Evolutionary conservation across 2,329 filamentous ascomycete species (phyloP).

Genomic region (Colletotrichum liaoningense): DNA sequence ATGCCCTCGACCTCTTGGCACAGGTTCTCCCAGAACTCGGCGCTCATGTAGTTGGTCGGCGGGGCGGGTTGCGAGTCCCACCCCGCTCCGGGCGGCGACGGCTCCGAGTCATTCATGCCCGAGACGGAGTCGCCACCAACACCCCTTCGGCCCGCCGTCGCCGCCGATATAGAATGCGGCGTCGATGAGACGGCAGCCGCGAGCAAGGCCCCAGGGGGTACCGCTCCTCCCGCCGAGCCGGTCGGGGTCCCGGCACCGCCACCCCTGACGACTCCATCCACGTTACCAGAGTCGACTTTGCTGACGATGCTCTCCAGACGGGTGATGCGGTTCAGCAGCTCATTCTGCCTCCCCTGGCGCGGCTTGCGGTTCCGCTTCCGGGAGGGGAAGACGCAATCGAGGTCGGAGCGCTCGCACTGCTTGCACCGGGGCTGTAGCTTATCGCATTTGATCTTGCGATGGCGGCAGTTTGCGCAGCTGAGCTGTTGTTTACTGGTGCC

Average conservation of each 20-base stretch:
- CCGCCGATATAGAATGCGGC: slow-evolving; percentile 1
- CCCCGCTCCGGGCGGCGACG: slow-evolving; percentile 8
- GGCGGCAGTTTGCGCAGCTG: slow-evolving; percentile 71
- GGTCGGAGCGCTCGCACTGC: slow-evolving; percentile 60
- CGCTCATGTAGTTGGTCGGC: slow-evolving; percentile 52
- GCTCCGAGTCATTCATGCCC: slow-evolving; percentile 11
- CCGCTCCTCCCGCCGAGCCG: no score
- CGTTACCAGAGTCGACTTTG: slow-evolving; percentile 48
- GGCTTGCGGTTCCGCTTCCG: slow-evolving; percentile 56
- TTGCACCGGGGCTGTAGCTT: slow-evolving; percentile 63
- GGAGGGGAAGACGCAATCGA: slow-evolving; percentile 60
- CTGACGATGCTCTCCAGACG: slow-evolving; percentile 59
- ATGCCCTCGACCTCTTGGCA: slow-evolving; percentile 58
- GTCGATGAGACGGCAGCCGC: neutral
- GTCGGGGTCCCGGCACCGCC: neutral
- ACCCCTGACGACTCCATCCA: slow-evolving; percentile 8
- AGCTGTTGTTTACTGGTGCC: slow-evolving; percentile 47
- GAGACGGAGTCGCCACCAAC: slow-evolving; percentile 36
- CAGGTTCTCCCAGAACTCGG: slow-evolving; percentile 57
- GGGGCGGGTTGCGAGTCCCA: slow-evolving; percentile 36
- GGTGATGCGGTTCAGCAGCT: slow-evolving; percentile 56
- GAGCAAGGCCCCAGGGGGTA: neutral
- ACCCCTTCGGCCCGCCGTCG: neutral
- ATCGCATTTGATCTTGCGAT: slow-evolving; percentile 72
- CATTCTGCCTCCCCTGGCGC: slow-evolving; percentile 53